phyloP scores from a whole-genome alignment of 2,329 filamentous ascomycete genomes.

The Phaeoacremonium minimum region DNA sequence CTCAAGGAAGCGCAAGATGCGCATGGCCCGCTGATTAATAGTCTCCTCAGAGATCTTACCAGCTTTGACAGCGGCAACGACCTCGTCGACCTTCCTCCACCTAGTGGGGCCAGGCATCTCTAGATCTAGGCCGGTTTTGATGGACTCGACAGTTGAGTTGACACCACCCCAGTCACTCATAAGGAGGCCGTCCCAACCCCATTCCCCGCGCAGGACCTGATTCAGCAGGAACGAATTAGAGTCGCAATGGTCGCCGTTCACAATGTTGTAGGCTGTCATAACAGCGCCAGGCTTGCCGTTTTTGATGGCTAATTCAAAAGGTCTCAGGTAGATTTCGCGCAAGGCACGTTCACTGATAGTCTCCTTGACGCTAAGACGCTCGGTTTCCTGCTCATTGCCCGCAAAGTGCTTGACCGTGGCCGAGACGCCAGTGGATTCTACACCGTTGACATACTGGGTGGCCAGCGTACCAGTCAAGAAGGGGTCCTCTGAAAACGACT shows the following conservation, averaged over 20 bases:
- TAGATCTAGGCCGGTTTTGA: slow-evolving; percentile 19
- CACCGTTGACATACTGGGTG: slow-evolving; percentile 22
- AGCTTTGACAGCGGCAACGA: slow-evolving; percentile 16
- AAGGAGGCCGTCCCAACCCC: slow-evolving; percentile 4
- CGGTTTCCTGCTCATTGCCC: slow-evolving; percentile 45
- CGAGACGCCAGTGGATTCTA: slow-evolving; percentile 23
- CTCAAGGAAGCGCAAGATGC: too few relatives aligned
- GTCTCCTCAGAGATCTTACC: slow-evolving; percentile 17
- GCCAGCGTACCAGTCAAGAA: slow-evolving; percentile 23
- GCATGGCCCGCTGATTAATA: too few relatives aligned
- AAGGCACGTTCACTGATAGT: slow-evolving; percentile 48
- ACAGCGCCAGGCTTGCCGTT: slow-evolving; percentile 49
- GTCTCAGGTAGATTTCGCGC: slow-evolving; percentile 59
- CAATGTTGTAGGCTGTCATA: slow-evolving; percentile 56
- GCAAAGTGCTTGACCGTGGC: slow-evolving; percentile 29
- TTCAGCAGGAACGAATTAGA: slow-evolving; percentile 1
- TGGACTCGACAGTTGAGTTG: slow-evolving; percentile 16
- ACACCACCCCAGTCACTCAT: slow-evolving; percentile 17
- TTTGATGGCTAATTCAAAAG: slow-evolving; percentile 57
- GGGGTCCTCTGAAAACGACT: slow-evolving; percentile 55
- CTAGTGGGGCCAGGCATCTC: slow-evolving; percentile 19
- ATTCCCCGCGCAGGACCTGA: slow-evolving; percentile 5
- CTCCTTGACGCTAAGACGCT: slow-evolving; percentile 41
- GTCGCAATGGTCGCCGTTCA: slow-evolving; percentile 25
- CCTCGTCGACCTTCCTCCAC: slow-evolving; percentile 12